Evolutionary conservation across 2,329 filamentous ascomycete species (phyloP).

Genomic region (Aspergillus terreus): DNA sequence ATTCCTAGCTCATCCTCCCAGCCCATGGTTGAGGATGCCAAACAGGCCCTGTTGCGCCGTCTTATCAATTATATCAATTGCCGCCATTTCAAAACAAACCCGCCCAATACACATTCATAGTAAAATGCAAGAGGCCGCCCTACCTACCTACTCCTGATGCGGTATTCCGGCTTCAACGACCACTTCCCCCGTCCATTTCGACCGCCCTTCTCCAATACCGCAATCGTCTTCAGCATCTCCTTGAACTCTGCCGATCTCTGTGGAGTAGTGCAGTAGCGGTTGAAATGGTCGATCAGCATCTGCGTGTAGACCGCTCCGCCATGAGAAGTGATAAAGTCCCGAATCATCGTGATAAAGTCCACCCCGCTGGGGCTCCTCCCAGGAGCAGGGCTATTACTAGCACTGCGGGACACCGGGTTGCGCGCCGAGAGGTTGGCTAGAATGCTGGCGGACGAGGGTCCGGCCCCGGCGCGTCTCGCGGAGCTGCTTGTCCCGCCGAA

Average conservation of each 20-base stretch:
- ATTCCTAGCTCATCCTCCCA: too few relatives aligned
- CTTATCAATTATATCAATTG: too few relatives aligned
- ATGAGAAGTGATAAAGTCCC: slow-evolving; percentile 72
- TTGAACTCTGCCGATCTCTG: slow-evolving; percentile 76
- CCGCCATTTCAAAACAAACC: too few relatives aligned
- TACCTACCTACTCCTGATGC: slow-evolving; percentile 9
- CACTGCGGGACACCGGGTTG: slow-evolving; percentile 19
- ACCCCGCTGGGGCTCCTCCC: slow-evolving; percentile 44
- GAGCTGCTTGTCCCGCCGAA: slow-evolving; percentile 36
- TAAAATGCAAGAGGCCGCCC: too few relatives aligned
- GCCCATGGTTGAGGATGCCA: too few relatives aligned
- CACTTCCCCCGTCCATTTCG: slow-evolving; percentile 51
- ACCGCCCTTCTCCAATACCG: slow-evolving; percentile 60
- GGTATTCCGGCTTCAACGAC: slow-evolving; percentile 58
- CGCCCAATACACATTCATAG: too few relatives aligned
- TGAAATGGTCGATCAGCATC: slow-evolving; percentile 86
- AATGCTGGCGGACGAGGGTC: slow-evolving; percentile 39
- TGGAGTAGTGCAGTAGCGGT: slow-evolving; percentile 67
- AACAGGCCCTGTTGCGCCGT: too few relatives aligned
- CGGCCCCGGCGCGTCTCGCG: slow-evolving; percentile 31
- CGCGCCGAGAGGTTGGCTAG: slow-evolving; percentile 36
- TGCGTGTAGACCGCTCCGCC: slow-evolving; percentile 77
- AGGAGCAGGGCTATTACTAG: slow-evolving; percentile 42
- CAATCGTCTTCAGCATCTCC: slow-evolving; percentile 71
- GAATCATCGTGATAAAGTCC: slow-evolving; percentile 70